Conservation (phyloP, 495 filamentous ascomycete genomes). For the Penicillium simplicissimum region DNA sequence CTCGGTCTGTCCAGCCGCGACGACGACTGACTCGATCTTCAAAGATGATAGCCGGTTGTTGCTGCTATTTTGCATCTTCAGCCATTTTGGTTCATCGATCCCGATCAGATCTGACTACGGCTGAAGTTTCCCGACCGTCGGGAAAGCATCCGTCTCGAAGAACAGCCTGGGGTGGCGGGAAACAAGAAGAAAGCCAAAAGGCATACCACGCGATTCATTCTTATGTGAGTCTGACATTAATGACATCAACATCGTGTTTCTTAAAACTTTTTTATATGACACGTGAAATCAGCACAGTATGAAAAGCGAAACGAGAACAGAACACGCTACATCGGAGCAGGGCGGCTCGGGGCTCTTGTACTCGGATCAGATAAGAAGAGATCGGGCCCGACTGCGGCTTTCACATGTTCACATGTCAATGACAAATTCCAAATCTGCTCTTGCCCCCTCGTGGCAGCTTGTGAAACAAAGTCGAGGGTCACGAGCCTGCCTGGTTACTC, state of each 20-base stretch:
- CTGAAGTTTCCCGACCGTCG: background rate
- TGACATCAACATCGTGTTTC: background rate
- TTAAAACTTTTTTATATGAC: background rate
- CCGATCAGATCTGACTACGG: background rate
- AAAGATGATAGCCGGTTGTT: background rate
- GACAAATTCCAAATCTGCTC: background rate
- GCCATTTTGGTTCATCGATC: background rate
- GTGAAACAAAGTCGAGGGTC: background rate
- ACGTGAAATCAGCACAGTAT: background rate
- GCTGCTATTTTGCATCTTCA: background rate
- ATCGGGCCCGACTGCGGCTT: slow-evolving; percentile 5
- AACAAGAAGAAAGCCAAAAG: background rate
- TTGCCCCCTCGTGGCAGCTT: background rate
- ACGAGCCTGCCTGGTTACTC: background rate
- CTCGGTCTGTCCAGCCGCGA: background rate
- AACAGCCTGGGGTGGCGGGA: background rate
- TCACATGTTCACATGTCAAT: slow-evolving; percentile 27
- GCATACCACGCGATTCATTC: background rate
- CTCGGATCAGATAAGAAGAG: slow-evolving; percentile 28
- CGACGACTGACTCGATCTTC: background rate
- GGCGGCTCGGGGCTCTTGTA: slow-evolving; percentile 15
- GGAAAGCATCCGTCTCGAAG: background rate
- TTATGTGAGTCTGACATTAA: background rate
- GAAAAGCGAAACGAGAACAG: background rate
- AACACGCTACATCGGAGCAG: slow-evolving; percentile 2